Percentiles rank a stretch among this genome's conserved stretches.
Evolutionary conservation across 768 basidiomycete genomes (phyloP).

Genomic region (Psilocybe azurescens): DNA sequence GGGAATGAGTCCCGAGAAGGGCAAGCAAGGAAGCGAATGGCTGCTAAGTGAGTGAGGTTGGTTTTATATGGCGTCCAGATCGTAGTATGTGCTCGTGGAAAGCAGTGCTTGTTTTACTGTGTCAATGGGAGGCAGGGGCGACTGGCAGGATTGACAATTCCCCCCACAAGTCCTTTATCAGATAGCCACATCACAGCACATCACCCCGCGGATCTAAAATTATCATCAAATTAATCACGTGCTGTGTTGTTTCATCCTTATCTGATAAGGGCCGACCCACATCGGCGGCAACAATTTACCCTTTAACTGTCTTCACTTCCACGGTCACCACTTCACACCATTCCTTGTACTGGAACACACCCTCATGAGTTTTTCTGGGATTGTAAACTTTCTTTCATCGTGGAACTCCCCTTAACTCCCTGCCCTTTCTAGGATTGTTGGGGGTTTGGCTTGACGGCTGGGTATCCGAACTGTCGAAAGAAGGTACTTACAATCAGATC

Average conservation of each 20-base stretch:
- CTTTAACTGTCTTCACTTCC: too few species aligned
- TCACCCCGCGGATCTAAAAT: constrained; percentile 7
- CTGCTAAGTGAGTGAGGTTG: background rate
- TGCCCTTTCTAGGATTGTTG: too few species aligned
- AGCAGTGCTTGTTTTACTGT: constrained; percentile 4
- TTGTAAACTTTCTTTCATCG: too few species aligned
- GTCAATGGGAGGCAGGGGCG: constrained; percentile 2
- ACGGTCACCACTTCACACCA: too few species aligned
- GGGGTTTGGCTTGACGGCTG: too few species aligned
- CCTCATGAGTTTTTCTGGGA: too few species aligned
- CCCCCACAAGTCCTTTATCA: constrained; percentile 13
- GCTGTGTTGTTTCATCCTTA: background rate
- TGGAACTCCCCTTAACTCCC: too few species aligned
- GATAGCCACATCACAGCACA: constrained; percentile 10
- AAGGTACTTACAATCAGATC: too few species aligned
- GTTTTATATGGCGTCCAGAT: background rate
- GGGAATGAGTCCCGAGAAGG: background rate
- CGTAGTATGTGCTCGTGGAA: background rate
- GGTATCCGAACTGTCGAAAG: too few species aligned
- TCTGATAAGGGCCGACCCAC: constrained; percentile 9
- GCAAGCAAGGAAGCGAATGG: background rate
- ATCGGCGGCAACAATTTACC: too few species aligned
- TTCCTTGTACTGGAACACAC: too few species aligned
- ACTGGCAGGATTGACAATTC: background rate
- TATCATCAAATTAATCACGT: background rate